Base-by-base conservation (phyloP, 768 basidiomycete genomes). In the Astraeus odoratus region DNA sequence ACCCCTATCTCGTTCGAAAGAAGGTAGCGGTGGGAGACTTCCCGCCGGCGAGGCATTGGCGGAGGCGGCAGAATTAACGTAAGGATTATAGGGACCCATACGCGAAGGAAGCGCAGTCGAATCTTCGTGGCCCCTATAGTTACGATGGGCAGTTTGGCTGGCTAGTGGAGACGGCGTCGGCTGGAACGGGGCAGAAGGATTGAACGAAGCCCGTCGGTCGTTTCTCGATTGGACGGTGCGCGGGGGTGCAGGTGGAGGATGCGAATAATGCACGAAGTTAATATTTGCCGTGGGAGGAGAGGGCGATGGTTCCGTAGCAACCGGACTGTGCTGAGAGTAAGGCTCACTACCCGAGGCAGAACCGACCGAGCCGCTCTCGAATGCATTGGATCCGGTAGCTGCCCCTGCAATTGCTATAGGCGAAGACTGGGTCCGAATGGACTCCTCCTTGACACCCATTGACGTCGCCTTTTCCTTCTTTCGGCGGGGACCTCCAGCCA, bases 191-290 rank as follows among this genome's bases (percentile, higher is more conserved):
- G 57, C 41, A 34, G 42, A 24, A 2, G 54, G 41, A 40, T 55
- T 59, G 29, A 50, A 65, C 16, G 53, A 55, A 49, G 63, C 46
- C 29, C 64, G 63, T 23, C 57, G 54, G 13, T 63, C 61, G 42
- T 52, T 53, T 27, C 64, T 64, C 34, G 43, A 23, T 29, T 62
- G 40, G 53, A 61, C 44, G 51, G 55, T 52, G 40, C 63, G 56
- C 57, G 68, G 47, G 61, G 51, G 51, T 59, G 68, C 58, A 52
- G 64, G 49, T 26, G 63, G 50, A 54, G 68, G 53, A 57, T 63
- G 52, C 57, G 58, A 67, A 51, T 84, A 84, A 46, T 81, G 79
- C 34, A 76, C 72, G 61, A 82, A 84, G 48, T 66, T 76, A 61
- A 77, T 61, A 42, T 60, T 67, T 37, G 67, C 65, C 15, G 76